These are phyloP conservation scores for Brassica carinata DNA, from an alignment of 345 rosid genomes.

Conservation along the genomic window DNA sequence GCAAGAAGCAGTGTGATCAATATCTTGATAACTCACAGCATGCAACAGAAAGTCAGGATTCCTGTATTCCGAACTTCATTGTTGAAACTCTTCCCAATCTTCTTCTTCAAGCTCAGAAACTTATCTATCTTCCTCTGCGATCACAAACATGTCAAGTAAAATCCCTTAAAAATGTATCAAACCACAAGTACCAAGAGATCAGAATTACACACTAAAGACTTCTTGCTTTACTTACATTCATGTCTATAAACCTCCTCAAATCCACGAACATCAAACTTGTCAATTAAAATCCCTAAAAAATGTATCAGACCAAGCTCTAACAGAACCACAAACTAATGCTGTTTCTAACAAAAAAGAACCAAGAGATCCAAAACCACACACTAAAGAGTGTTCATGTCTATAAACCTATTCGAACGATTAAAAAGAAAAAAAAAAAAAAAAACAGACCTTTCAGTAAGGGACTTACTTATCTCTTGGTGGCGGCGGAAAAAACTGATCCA, in stretches of 20 bases:
- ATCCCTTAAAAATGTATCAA: background rate
- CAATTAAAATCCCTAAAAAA: too few relatives aligned
- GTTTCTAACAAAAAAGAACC: background rate
- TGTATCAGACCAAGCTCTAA: constrained; percentile 3
- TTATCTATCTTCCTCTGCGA: constrained; percentile 74
- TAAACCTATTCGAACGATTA: too few relatives aligned
- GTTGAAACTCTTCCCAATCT: constrained; percentile 90
- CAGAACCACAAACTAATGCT: background rate
- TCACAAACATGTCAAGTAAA: background rate
- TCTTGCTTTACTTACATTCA: constrained; percentile 14
- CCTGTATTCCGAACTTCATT: constrained; percentile 87
- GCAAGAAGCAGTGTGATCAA: constrained; percentile 90
- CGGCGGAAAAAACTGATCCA: constrained; percentile 74
- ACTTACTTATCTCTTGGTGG: constrained; percentile 69
- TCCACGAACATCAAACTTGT: background rate
- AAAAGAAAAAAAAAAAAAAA: too few relatives aligned
- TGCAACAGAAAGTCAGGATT: constrained; percentile 90
- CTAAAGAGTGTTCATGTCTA: too few relatives aligned
- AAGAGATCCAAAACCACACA: constrained; percentile 6
- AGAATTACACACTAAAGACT: background rate
- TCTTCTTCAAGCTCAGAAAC: constrained; percentile 72
- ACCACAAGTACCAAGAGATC: background rate
- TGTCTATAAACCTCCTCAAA: background rate
- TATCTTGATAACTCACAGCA: constrained; percentile 91
- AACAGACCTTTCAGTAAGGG: too few relatives aligned